Evolutionary conservation across 164 flowering plant species (phyloP), one percentile per base, ranked within the genome.

Genomic region (Hamamelis virginiana): DNA sequence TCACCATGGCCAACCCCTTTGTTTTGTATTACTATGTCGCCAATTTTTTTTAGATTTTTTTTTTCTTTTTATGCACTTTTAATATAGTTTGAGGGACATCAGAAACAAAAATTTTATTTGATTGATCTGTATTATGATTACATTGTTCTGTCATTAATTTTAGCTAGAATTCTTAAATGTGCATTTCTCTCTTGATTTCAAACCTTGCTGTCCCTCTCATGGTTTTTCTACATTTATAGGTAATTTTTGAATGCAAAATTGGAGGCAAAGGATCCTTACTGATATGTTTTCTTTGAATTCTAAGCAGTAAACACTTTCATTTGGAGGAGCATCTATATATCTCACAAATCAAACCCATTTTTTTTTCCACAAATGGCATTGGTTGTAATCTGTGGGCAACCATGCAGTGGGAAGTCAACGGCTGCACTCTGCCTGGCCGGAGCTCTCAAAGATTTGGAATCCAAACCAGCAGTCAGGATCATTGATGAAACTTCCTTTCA

Each of bases 381-480:
- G 78, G 98, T 95, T 64, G 97, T 95, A 18, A 87, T 92, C n/a
- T 92, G 97, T 71, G 99, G 99, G 52, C 98, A 95, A 69, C 99
- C 99, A 25, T 89, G 98, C 80, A 90, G 98, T 70, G 98, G 99
- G 61, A 95, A 95, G 75, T 92, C 99, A 44, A 89, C 77, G 23
- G 95, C 97, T 70, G 96, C 97, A 5, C 48, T 51, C 18, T 82
- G 81, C 75, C 79, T 95, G 3, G 72, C 85, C 6, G 90, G 83
- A 79, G 88, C 90, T 70, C 87, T 92, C 6, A 76, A 70, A 23
- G 79, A 82, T 27, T 52, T 75, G 15, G 87, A 83, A n/a, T 58
- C 76, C 27, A 78, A 84, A 46, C 84, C 71, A 28, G 62, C 75
- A 8, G 83, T 83, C 44, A 78, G 79, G 57, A 81, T 87, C 68